Conservation (phyloP, 176 grass and related monocot genomes). For the Bonia amplexicaulis region DNA sequence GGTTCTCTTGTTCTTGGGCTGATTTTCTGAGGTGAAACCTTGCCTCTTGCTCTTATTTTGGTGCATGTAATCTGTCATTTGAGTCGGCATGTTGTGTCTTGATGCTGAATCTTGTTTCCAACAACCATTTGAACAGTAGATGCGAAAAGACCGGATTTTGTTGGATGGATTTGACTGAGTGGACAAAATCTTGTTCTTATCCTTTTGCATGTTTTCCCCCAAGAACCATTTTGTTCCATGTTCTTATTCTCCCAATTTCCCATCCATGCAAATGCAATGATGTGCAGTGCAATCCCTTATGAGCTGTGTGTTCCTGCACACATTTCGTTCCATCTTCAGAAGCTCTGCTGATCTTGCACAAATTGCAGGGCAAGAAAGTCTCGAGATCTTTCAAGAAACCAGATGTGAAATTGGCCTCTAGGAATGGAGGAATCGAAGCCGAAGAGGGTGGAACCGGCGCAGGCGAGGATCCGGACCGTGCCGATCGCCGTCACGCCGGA, state of each 20-base stretch:
- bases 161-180: not conserved
- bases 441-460: constrained; percentile 25
- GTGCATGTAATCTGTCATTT: not conserved
- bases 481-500: constrained; percentile 86
- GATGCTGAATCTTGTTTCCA: not conserved
- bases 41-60: not conserved
- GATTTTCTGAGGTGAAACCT: not conserved
- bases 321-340: not conserved
- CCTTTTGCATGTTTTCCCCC: not conserved
- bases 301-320: not conserved
- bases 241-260: not conserved
- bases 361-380: not conserved
- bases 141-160: not conserved
- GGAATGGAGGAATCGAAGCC: constrained; percentile 20
- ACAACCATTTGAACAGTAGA: not conserved
- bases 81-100: not conserved
- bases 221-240: not conserved
- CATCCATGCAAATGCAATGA: not conserved
- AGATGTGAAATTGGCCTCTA: constrained; percentile 9
- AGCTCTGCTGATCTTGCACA: not conserved
- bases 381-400: not conserved
- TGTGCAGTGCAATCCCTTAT: not conserved
- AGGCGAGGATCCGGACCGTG: constrained; percentile 49
- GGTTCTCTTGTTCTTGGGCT: not conserved
- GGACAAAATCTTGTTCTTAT: not conserved